phyloP scores from a whole-genome alignment of 2,329 filamentous ascomycete genomes.

The Xylariaceae sp. region DNA sequence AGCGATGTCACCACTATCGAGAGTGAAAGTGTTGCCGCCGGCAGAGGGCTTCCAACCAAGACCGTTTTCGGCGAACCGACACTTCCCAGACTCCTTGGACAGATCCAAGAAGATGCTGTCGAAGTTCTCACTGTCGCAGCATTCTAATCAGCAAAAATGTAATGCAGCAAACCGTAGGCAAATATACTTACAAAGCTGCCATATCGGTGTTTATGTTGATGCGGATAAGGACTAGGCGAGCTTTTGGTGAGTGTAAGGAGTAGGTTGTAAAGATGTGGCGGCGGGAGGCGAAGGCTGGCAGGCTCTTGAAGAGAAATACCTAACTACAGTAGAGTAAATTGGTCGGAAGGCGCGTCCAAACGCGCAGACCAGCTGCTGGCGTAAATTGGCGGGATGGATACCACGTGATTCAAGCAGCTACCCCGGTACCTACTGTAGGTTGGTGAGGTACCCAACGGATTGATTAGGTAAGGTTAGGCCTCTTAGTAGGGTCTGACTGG shows the following conservation, averaged over 20 bases:
- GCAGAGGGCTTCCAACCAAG: conserved; percentile 92
- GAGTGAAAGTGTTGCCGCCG: conserved; percentile 89
- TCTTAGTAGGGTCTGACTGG: too few species aligned
- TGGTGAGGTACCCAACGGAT: too few species aligned
- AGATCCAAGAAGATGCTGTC: conserved; percentile 97
- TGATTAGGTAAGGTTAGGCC: too few species aligned
- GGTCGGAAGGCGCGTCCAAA: too few species aligned
- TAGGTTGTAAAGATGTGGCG: background rate
- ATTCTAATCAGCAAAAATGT: conserved; percentile 13
- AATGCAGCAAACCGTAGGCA: background rate
- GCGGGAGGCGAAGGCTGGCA: background rate
- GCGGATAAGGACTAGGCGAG: background rate
- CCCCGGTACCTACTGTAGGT: too few species aligned
- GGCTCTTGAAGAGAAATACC: background rate
- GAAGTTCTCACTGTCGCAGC: conserved; percentile 74
- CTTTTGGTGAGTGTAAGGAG: background rate
- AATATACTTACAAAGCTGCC: conserved; percentile 33
- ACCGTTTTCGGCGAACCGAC: conserved; percentile 90
- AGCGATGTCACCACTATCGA: conserved; percentile 83
- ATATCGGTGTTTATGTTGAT: conserved; percentile 11
- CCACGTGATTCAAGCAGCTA: too few species aligned
- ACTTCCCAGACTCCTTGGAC: conserved; percentile 89
- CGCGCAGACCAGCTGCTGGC: too few species aligned
- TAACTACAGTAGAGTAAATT: too few species aligned
- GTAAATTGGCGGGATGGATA: too few species aligned